Evolutionary conservation across 2,329 filamentous ascomycete species (phyloP), one percentile per base, ranked within the genome.

Genomic region (Diplodia scrobiculata): DNA sequence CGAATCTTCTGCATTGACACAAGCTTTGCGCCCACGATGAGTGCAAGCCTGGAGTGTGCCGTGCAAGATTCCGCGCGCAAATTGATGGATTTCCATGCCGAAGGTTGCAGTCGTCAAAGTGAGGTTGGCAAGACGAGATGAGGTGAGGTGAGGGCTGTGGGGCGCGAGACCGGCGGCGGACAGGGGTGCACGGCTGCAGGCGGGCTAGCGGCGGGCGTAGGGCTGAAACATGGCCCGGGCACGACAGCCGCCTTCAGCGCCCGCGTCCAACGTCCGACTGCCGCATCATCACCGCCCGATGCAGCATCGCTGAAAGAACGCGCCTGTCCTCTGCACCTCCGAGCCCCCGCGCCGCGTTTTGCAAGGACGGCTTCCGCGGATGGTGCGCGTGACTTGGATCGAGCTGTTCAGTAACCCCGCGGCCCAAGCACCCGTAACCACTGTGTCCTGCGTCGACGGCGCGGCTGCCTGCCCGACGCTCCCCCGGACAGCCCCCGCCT

Each of bases 171-270:
- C 25, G 25, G 25, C 27, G 14, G 41, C 29, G 41, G 19, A 32
- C 29, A 32, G 29, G 29, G 29, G 29, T 32, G 29, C 5, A 2
- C 4, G 34, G 19, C 14, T 58, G 19, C 34, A 17, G 13, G n/a
- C 21, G 11, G 52, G 17, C 6, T 36, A 21, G 32, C 32, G 19
- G 52, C 52, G 32, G 29, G 13, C 9, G 52, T 62, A 50, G 41
- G 58, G 58, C 58, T 62, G 58, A 62, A 36, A 62, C 58, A 62
- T 36, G 58, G 58, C 45, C 58, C 58, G 58, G 17, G 58, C 58
- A 25, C 41, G 14, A 13, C 41, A 10, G 58, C 58, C 41, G 58
- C 25, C 55, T 59, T 59, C 55, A 59, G 55, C 55, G 38, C 38
- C 19, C 38, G 34, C 41, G n/a, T n/a, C 58, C 45, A 50, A 62